Evolutionary conservation across 2,329 filamentous ascomycete genomes (phyloP).

Genomic region (Neofusicoccum sp.): DNA sequence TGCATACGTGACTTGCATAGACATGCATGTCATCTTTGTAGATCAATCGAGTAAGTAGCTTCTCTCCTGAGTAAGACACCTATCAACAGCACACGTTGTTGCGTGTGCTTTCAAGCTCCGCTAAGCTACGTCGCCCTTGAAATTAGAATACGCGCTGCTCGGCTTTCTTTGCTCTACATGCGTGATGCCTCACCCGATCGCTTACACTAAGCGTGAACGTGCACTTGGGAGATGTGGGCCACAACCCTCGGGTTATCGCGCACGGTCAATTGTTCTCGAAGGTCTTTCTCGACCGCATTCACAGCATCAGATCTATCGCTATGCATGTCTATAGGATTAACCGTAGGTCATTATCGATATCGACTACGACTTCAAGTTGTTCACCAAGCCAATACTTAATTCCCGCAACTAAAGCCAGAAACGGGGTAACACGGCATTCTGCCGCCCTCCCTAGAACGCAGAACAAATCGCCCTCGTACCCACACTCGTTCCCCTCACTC

Average conservation of each 20-base stretch:
- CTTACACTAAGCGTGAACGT: background rate
- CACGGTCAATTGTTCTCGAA: constrained; percentile 8
- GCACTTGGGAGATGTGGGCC: background rate
- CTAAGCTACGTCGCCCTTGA: background rate
- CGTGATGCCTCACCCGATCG: background rate
- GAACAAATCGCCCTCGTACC: no score
- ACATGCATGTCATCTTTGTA: background rate
- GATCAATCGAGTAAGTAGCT: background rate
- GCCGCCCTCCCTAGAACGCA: no score
- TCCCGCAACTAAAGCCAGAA: no score
- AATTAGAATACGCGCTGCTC: background rate
- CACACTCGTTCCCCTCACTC: background rate
- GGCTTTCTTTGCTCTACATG: background rate
- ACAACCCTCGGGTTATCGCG: background rate
- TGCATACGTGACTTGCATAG: background rate
- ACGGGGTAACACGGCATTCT: no score
- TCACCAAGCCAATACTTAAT: background rate
- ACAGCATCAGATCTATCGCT: background rate
- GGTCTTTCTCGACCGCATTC: background rate
- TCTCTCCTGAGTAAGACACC: background rate
- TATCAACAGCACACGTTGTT: background rate
- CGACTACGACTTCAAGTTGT: background rate
- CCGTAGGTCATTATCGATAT: background rate
- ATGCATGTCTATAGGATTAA: background rate
- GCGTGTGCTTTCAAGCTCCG: background rate